Evolutionary conservation across 1,139 yeast genomes (phyloP).

Genomic region (Candida gigantensis): DNA sequence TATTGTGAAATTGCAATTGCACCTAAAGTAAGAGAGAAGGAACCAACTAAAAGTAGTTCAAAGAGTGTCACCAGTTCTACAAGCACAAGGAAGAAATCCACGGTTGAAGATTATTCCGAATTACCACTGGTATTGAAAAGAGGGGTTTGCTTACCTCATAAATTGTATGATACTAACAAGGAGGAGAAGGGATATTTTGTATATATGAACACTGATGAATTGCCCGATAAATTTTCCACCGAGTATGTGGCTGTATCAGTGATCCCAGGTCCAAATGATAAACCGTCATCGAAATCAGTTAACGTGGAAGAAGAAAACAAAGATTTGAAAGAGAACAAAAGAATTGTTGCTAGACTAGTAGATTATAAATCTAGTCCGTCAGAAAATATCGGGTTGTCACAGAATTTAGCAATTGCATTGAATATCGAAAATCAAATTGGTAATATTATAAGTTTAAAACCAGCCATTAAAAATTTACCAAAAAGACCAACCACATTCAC

Average conservation of each 20-base stretch:
- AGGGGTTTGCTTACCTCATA: conserved; percentile 60
- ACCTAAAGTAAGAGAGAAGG: conserved; percentile 60
- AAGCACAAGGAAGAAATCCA: conserved; percentile 11
- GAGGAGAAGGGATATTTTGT: conserved; percentile 36
- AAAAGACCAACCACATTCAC: conserved; percentile 45
- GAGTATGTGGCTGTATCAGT: conserved; percentile 62
- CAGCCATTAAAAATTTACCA: conserved; percentile 41
- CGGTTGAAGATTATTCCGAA: conserved; percentile 26
- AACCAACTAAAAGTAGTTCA: conserved; percentile 23
- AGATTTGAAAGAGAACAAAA: conserved; percentile 38
- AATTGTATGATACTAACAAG: conserved; percentile 25
- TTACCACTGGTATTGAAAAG: conserved; percentile 49
- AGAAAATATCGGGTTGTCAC: conserved; percentile 59
- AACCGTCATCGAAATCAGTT: conserved; percentile 18
- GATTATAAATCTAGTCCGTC: conserved; percentile 28
- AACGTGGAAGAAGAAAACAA: conserved; percentile 13
- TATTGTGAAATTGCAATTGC: conserved; percentile 82
- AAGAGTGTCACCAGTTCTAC: conserved; percentile 27
- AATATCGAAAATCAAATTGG: conserved; percentile 56
- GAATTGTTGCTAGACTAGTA: conserved; percentile 57
- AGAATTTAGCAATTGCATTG: conserved; percentile 58
- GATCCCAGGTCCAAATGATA: conserved; percentile 52
- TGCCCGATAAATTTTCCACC: conserved; percentile 22
- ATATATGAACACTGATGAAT: conserved; percentile 42
- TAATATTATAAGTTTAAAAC: conserved; percentile 53